Percentiles rank a stretch among this genome's conserved stretches.
Conservation (phyloP, 2,329 filamentous ascomycete species). For the Hypoxylon sp. region DNA sequence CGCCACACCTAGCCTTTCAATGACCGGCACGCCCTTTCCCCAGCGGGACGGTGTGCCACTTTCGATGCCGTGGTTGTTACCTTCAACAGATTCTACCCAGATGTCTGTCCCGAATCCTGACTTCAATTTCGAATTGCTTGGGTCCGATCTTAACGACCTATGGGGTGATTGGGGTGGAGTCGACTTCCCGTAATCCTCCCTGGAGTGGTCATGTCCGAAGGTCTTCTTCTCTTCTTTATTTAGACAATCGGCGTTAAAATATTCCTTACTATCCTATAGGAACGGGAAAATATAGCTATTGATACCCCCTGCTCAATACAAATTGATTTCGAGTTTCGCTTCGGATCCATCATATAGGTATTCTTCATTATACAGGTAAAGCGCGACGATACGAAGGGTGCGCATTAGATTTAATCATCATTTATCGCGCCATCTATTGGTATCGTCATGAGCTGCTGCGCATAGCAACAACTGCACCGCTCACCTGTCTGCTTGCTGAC, state of each 20-base stretch:
- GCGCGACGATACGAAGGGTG: too few species aligned
- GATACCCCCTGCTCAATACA: conserved; percentile 24
- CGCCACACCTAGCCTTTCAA: conserved; percentile 32
- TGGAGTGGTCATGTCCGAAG: too few species aligned
- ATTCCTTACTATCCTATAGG: background rate
- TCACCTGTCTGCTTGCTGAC: too few species aligned
- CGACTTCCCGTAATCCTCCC: conserved; percentile 37
- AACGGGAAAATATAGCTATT: conserved; percentile 17
- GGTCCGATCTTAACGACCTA: conserved; percentile 63
- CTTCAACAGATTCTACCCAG: conserved; percentile 46
- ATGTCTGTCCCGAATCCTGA: conserved; percentile 57
- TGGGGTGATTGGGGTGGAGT: conserved; percentile 56
- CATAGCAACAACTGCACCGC: too few species aligned
- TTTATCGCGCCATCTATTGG: too few species aligned
- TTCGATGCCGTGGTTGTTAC: conserved; percentile 47
- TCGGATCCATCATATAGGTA: too few species aligned
- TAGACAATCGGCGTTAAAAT: too few species aligned
- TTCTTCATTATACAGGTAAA: too few species aligned
- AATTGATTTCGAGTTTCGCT: too few species aligned
- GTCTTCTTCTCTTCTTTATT: too few species aligned
- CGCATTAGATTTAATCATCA: too few species aligned
- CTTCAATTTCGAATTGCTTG: conserved; percentile 62
- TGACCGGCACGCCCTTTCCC: conserved; percentile 37
- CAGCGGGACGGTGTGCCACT: conserved; percentile 42
- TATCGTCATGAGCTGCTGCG: too few species aligned